phyloP scores from a whole-genome alignment of 2,329 filamentous ascomycete genomes.

The Alternaria brassicicola region DNA sequence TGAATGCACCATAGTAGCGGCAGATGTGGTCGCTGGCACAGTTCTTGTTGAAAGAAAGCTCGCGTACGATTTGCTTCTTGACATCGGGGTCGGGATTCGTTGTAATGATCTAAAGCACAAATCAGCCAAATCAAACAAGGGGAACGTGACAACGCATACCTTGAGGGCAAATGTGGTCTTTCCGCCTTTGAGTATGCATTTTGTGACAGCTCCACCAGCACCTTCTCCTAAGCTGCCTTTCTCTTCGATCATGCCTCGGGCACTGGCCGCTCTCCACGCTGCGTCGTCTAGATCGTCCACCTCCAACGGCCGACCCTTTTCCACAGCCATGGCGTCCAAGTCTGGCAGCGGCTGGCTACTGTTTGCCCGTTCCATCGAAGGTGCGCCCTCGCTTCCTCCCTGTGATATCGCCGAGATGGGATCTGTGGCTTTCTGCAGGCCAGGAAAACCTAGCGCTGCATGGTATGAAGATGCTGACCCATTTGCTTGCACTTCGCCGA shows the following conservation, averaged over 20 bases:
- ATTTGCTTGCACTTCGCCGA: slow-evolving; percentile 78
- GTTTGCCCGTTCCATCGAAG: slow-evolving; percentile 77
- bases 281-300: slow-evolving; percentile 95
- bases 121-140: slow-evolving; percentile 15
- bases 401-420: slow-evolving; percentile 89
- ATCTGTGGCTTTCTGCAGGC: slow-evolving; percentile 72
- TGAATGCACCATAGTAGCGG: slow-evolving; percentile 95
- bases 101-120: slow-evolving; percentile 74
- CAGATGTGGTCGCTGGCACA: slow-evolving; percentile 97
- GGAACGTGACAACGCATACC: slow-evolving; percentile 57
- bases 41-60: slow-evolving; percentile 96
- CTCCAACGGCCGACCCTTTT: slow-evolving; percentile 82
- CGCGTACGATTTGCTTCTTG: slow-evolving; percentile 96
- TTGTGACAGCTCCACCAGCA: slow-evolving; percentile 92
- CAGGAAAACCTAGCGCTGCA: slow-evolving; percentile 81
- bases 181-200: slow-evolving; percentile 84
- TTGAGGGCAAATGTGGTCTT: slow-evolving; percentile 97
- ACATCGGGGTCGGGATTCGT: slow-evolving; percentile 97
- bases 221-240: slow-evolving; percentile 91
- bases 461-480: slow-evolving; percentile 84
- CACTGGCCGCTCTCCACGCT: slow-evolving; percentile 90
- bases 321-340: slow-evolving; percentile 80
- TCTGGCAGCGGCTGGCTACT: slow-evolving; percentile 78
- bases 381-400: slow-evolving; percentile 70
- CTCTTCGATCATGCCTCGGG: slow-evolving; percentile 86